Evolutionary conservation across 2,329 filamentous ascomycete genomes (phyloP), one percentile per base, ranked within the genome.

Genomic region (Fusarium guadeloupense): DNA sequence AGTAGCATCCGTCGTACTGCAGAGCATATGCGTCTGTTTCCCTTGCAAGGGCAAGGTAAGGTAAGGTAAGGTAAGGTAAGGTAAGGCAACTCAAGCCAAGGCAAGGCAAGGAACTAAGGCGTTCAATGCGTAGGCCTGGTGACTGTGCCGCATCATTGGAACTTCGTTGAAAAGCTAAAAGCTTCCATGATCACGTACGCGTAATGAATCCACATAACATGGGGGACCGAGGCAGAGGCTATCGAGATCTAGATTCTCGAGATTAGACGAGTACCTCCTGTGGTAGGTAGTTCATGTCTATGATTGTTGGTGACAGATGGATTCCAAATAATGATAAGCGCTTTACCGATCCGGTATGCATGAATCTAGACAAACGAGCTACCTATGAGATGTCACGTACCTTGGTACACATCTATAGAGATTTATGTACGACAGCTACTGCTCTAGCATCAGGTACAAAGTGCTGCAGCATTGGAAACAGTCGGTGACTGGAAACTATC

Each of bases 191-290:
- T 33, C 14, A 33, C 25, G 14, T 41, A 13, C 6, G 28, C 39
- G 30, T 31, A 37, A 26, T 25, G n/a, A 19, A 30, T 20, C 23
- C 39, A 35, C 21, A 34, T 28, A 34, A 21, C 40, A 56, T 48
- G 54, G 38, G 52, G 21, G n/a, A 20, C 30, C 25, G 25, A 56
- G 37, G 19, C 26, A 23, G 41, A 53, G 33, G 26, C 46, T 59
- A 59, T 59, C 54, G 54, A 59, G 54, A 59, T 59, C 47, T 59
- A 59, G 47, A 59, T 59, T 59, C 48, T 59, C 39, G 54, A 59
- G 46, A 59, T 59, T 59, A 57, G 25, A 59, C 54, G 54, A 58
- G 55, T 28, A 34, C 35, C n/a, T 13, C n/a, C 10, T 23, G 13
- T 21, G n/a, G 25, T 26, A 30, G 28, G 28, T 30, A 31, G 13